Base-by-base conservation (phyloP, 768 basidiomycete species). In the Neoboletus magnificus region DNA sequence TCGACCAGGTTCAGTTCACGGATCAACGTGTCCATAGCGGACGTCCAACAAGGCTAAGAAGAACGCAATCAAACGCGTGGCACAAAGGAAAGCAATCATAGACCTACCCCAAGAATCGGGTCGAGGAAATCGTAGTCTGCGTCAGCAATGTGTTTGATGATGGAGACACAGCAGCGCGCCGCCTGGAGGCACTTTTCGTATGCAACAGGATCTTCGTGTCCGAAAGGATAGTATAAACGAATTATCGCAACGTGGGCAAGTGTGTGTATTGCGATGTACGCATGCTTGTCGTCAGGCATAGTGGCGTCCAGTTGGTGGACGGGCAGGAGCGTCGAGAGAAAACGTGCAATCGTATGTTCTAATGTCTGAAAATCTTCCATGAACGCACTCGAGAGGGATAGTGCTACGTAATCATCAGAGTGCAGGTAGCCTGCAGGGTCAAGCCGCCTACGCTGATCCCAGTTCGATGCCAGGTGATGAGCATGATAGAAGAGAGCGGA, bases 401-500 rank as follows among this genome's bases (percentile, higher is more conserved):
- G 55, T 54, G 74, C 78, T 79, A 64, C 48, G 45, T 51, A 56
- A 59, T 63, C 48, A 47, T 73, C 40, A 63, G 69, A 39, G 10
- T 53, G 63, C 40, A 59, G 55, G 54, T 56, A 52, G 25, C 48
- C 40, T 37, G 48, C 50, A 43, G 42, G 52, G 49, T 55, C 56
- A 52, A 71, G 69, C 59, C 27, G 60, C 77, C 53, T 74, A 87
- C 86, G 78, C 58, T 80, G 71, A 65, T 78, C 81, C 84, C 84
- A 89, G 61, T 72, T 78, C 23, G 79, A 76, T 23, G 85, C 76
- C 37, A 90, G 70, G 53, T 76, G 74, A 59, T 85, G 80, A 33
- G 89, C 87, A 44, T 81, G 82, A 48, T 89, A 80, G 62, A 86
- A 86, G 23, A 92, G 77, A 12, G 86, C 79, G n/a, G 89, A 84